Percentiles rank a stretch among this genome's conserved stretches.
phyloP scores from a whole-genome alignment of 208 protist genomes.

The Trypanosoma cruzi region DNA sequence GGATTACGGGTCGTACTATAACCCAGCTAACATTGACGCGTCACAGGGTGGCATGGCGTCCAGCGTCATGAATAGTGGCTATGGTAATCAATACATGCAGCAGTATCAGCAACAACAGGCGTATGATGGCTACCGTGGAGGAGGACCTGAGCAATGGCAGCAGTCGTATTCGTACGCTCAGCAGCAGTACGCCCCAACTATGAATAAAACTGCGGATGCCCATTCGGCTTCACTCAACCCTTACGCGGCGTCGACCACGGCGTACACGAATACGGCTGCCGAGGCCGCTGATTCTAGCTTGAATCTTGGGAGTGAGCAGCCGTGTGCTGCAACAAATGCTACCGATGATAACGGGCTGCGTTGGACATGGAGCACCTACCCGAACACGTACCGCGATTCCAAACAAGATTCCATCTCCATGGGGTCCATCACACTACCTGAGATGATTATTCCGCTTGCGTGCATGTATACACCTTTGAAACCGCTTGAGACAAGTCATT shows the following conservation, averaged over 20 bases:
- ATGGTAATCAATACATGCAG: slow-evolving; percentile 13
- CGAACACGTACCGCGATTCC: slow-evolving; percentile 51
- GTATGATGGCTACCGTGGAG: slow-evolving; percentile 14
- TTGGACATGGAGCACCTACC: slow-evolving; percentile 90
- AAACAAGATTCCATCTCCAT: slow-evolving; percentile 38
- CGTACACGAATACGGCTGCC: background rate
- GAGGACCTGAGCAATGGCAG: slow-evolving; percentile 6
- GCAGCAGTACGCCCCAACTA: slow-evolving; percentile 3
- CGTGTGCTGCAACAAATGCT: slow-evolving; percentile 40
- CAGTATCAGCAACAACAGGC: slow-evolving; percentile 32
- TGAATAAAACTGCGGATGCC: background rate
- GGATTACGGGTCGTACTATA: slow-evolving; percentile 20
- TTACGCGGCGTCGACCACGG: background rate
- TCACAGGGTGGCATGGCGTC: background rate
- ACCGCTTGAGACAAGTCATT: slow-evolving; percentile 43
- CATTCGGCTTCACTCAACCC: background rate
- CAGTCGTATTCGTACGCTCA: slow-evolving; percentile 5
- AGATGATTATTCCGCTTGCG: slow-evolving; percentile 87
- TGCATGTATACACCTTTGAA: slow-evolving; percentile 90
- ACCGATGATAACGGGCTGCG: slow-evolving; percentile 76
- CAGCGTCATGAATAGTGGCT: background rate
- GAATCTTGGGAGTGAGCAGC: background rate
- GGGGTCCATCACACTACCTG: slow-evolving; percentile 50
- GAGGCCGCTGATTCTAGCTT: background rate
- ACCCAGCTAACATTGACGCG: background rate